Percentiles rank a stretch among this genome's conserved stretches.
phyloP scores from a whole-genome alignment of 805 yeast species.

The Candida insectorum region DNA sequence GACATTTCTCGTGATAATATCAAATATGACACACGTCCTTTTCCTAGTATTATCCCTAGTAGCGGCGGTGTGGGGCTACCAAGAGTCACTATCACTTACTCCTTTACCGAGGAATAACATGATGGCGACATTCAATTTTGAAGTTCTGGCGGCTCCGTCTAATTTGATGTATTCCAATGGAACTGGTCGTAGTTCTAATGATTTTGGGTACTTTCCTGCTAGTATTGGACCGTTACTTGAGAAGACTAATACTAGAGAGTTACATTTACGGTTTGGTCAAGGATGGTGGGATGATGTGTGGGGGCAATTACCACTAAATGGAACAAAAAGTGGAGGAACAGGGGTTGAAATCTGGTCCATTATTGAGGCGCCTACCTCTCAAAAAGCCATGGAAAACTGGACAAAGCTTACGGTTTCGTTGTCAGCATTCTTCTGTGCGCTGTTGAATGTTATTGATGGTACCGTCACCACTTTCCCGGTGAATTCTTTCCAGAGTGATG shows the following conservation, averaged over 20 bases:
- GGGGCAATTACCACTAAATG: constrained; percentile 78
- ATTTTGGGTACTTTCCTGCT: constrained; percentile 74
- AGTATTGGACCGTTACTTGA: constrained; percentile 74
- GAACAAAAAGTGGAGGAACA: constrained; percentile 78
- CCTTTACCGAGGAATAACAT: constrained; percentile 75
- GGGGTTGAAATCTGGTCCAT: constrained; percentile 94
- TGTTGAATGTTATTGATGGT: constrained; percentile 81
- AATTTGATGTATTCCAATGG: background rate
- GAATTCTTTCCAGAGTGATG: constrained; percentile 29
- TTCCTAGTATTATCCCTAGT: too few species aligned
- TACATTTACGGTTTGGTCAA: constrained; percentile 84
- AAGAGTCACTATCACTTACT: constrained; percentile 57
- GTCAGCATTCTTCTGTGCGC: constrained; percentile 93
- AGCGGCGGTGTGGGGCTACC: too few species aligned
- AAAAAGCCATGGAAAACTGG: constrained; percentile 67
- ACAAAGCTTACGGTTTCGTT: constrained; percentile 63
- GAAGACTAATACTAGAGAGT: constrained; percentile 62
- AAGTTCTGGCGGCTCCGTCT: constrained; percentile 21
- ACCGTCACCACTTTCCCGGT: constrained; percentile 64
- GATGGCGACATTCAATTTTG: constrained; percentile 69
- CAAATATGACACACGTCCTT: too few species aligned
- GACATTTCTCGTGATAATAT: too few species aligned
- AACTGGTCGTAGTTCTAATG: constrained; percentile 18
- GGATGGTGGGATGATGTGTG: constrained; percentile 95
- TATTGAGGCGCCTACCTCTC: constrained; percentile 58